phyloP scores from a whole-genome alignment of 2,329 filamentous ascomycete genomes.

The Xylariaceae sp. region DNA sequence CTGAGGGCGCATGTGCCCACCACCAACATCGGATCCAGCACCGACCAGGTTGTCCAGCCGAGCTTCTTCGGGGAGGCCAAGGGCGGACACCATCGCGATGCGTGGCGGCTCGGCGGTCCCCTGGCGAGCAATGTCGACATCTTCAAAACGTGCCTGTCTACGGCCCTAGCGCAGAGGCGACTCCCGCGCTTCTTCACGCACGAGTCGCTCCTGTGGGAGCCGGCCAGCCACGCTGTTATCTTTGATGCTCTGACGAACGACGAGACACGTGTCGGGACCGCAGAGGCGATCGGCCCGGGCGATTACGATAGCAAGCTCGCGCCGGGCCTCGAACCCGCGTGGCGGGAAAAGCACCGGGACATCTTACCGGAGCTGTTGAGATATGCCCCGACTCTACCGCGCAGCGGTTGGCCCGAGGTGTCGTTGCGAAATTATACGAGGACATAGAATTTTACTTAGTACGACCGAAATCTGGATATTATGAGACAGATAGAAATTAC shows the following conservation, averaged over 20 bases:
- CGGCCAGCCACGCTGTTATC: constrained; percentile 1
- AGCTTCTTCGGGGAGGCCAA: background rate
- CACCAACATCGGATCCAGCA: constrained; percentile 3
- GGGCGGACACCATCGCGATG: background rate
- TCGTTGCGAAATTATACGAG: constrained; percentile 1
- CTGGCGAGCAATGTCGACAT: constrained; percentile 6
- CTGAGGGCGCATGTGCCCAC: background rate
- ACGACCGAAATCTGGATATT: too few species aligned
- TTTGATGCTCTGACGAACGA: constrained; percentile 1
- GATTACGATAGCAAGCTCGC: background rate
- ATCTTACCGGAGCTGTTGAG: background rate
- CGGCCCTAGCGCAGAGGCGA: background rate
- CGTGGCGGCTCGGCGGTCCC: constrained; percentile 1
- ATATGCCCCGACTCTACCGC: background rate
- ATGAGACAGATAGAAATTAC: too few species aligned
- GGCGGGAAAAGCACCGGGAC: background rate
- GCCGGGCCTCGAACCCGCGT: background rate
- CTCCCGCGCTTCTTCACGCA: background rate
- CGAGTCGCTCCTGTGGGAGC: constrained; percentile 2
- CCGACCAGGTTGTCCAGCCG: background rate
- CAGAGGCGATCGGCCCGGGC: background rate
- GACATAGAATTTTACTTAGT: background rate
- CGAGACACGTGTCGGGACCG: background rate
- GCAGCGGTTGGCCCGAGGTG: constrained; percentile 2
- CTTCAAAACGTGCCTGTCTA: background rate